A percentile compares a stretch with the other conserved stretches of the same genome.
These are phyloP conservation scores for Colletotrichum brevisporum DNA, from an alignment of 2,329 filamentous ascomycete genomes.

Conservation along the genomic window DNA sequence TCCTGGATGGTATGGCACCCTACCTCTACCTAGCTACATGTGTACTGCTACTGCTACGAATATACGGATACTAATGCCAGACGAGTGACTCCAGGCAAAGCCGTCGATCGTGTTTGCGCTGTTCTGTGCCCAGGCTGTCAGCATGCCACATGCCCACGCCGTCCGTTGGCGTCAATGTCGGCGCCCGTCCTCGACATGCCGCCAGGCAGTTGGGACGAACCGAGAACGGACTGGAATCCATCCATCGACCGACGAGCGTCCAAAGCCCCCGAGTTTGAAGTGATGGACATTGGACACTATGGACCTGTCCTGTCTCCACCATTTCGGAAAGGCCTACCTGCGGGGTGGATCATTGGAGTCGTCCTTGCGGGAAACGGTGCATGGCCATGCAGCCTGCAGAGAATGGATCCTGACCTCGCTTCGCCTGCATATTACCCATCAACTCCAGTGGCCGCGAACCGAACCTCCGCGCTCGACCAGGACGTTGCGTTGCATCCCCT, in stretches of 20 bases:
- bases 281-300: no score
- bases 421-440: constrained; percentile 6
- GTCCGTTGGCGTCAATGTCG: background rate
- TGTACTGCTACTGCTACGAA: no score
- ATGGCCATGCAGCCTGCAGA: constrained; percentile 17
- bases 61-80: no score
- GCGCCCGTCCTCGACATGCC: background rate
- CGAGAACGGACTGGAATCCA: background rate
- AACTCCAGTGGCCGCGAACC: background rate
- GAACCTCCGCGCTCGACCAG: constrained; percentile 7
- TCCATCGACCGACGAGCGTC: background rate
- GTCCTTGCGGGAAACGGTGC: constrained; percentile 7
- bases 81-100: background rate
- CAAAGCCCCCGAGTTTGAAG: no score
- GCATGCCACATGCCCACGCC: background rate
- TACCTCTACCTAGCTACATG: no score
- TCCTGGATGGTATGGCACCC: no score
- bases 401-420: constrained; percentile 29
- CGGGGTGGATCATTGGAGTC: constrained; percentile 1
- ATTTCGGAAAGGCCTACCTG: background rate
- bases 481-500: constrained; percentile 8
- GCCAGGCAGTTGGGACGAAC: background rate
- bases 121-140: background rate
- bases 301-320: background rate
- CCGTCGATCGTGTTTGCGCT: background rate